Evolutionary conservation across 192 early-diverging fungal genomes (phyloP).

Genomic region (Backusella psychrophila): DNA sequence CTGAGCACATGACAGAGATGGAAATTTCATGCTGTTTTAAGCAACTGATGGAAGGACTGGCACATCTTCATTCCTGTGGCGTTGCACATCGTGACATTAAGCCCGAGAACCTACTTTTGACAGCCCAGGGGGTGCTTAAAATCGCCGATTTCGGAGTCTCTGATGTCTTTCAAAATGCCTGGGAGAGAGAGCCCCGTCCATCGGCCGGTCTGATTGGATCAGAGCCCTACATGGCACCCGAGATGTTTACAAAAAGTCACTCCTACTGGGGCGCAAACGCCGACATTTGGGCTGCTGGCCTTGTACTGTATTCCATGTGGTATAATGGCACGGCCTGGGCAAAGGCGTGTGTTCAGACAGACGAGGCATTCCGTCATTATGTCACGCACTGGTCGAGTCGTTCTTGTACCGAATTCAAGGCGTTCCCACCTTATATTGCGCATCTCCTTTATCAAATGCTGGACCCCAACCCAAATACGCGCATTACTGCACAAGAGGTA

Average conservation of each 20-base stretch:
- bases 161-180: constrained; percentile 83
- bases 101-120: constrained; percentile 86
- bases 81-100: constrained; percentile 88
- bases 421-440: constrained; percentile 56
- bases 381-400: constrained; percentile 45
- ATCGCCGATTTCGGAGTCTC: constrained; percentile 97
- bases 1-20: constrained; percentile 63
- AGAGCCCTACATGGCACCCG: constrained; percentile 95
- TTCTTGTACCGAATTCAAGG: constrained; percentile 71
- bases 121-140: constrained; percentile 74
- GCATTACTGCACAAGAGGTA: constrained; percentile 69
- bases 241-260: constrained; percentile 48
- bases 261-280: constrained; percentile 79
- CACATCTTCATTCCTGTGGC: constrained; percentile 88
- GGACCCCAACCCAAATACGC: constrained; percentile 69
- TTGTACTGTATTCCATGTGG: constrained; percentile 84
- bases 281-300: constrained; percentile 90
- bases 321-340: constrained; percentile 70
- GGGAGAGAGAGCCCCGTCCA: constrained; percentile 64
- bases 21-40: constrained; percentile 93
- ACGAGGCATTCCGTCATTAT: constrained; percentile 61
- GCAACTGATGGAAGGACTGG: constrained; percentile 84
- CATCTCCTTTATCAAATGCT: constrained; percentile 78
- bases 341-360: constrained; percentile 48
- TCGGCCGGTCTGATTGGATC: constrained; percentile 86